These are phyloP conservation scores for Clarireedia hainanense DNA, from an alignment of 2,329 filamentous ascomycete genomes.

Conservation along the genomic window DNA sequence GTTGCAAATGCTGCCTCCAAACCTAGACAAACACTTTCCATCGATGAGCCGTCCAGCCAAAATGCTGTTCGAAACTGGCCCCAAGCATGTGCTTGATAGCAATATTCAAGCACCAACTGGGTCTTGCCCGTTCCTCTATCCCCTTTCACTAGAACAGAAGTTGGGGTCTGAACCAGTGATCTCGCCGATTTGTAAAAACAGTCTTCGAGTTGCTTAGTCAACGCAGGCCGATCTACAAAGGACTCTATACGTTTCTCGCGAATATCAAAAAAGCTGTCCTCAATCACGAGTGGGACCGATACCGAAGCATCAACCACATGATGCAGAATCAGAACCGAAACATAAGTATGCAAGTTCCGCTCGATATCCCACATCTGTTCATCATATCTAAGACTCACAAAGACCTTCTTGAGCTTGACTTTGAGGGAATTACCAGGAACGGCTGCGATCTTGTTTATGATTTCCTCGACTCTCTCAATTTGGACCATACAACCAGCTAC, in stretches of 20 bases:
- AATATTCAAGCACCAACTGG: constrained; percentile 15
- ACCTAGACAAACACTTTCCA: constrained; percentile 11
- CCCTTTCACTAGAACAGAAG: constrained; percentile 11
- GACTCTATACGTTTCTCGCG: constrained; percentile 8
- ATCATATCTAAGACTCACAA: constrained; percentile 16
- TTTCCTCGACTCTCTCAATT: constrained; percentile 9
- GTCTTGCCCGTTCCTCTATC: constrained; percentile 12
- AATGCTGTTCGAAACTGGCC: constrained; percentile 13
- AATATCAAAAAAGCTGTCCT: constrained; percentile 15
- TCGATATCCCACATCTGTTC: constrained; percentile 16
- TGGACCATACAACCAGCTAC: constrained; percentile 11
- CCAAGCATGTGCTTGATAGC: constrained; percentile 9
- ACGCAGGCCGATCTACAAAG: constrained; percentile 8
- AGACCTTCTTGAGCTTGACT: constrained; percentile 16
- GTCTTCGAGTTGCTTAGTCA: constrained; percentile 11
- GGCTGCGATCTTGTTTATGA: constrained; percentile 12
- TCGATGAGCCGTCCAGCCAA: constrained; percentile 13
- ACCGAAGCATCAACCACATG: constrained; percentile 16
- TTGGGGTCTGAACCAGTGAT: constrained; percentile 9
- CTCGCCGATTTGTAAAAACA: constrained; percentile 9
- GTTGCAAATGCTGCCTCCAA: constrained; percentile 15
- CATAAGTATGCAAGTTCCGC: constrained; percentile 17
- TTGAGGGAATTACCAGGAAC: constrained; percentile 12
- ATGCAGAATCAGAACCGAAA: constrained; percentile 17
- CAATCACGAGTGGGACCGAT: background rate